Evolutionary conservation across 345 rosid species (phyloP), one percentile per base, ranked within the genome.

Genomic region (Dimocarpus longan): DNA sequence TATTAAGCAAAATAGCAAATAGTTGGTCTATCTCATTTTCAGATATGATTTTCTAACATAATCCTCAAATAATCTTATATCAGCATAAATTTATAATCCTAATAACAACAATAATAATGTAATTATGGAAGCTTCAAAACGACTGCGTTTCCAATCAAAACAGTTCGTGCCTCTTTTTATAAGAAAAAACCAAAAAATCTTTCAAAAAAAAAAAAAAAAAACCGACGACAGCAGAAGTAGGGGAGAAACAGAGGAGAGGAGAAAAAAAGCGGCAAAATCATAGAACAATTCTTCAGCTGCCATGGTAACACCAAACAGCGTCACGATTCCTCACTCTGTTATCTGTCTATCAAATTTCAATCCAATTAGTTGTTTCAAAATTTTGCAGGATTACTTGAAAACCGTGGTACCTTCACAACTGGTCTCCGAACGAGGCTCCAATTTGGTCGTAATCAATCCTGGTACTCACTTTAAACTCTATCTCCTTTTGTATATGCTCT

Each of bases 381-480:
- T n/a, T 32, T 78, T 68, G 78, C 90, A 94, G 99, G 99, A 96
- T 87, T 93, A 96, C 89, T 79, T 96, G 91, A 96, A 90, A 84
- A 87, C 99, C 18, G 97, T 91, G 81, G 88, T 89, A 5, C 98
- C 99, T 18, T 94, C 97, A 62, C 98, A 96, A 78, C 90, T 96
- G 66, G 76, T 96, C 9, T 28, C 91, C 26, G 99, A 94, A 81
- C 90, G 99, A 75, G 99, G 99, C 80, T 87, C 93, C 73, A 91
- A 92, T 78, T 84, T 95, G 50, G 97, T 95, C 57, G 93, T 95
- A 78, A 89, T 96, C 74, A 94, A 96, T 80, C 93, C 94, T 2
- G 98, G 97, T 90, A 71, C 75, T 71, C 46, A 63, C n/a, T 40
- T 39, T 10, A 50, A 56, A 66, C 64, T 24, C 70, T 83, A 57